Evolutionary conservation across 306 rosid genomes (phyloP).

Genomic region (Prinsepia uniflora): DNA sequence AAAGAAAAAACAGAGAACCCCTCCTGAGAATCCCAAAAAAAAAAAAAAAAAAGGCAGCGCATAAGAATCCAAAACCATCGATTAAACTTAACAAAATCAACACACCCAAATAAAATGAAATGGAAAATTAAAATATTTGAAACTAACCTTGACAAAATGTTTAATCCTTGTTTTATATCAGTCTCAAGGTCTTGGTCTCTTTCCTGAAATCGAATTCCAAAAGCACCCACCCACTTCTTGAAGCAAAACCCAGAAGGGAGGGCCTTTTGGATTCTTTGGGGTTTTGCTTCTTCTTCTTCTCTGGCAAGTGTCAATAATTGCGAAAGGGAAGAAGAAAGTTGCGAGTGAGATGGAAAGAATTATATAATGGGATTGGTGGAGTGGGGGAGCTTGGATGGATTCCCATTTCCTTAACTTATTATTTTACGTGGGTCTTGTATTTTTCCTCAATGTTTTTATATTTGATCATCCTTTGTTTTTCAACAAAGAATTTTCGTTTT

Average conservation of each 20-base stretch:
- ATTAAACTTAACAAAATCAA: neutral
- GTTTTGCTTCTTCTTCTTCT: neutral
- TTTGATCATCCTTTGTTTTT: no score
- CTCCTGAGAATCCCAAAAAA: slow-evolving; percentile 22
- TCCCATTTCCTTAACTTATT: slow-evolving; percentile 1
- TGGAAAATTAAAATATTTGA: neutral
- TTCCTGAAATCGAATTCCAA: slow-evolving; percentile 24
- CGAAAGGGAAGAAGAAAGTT: neutral
- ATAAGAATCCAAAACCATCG: neutral
- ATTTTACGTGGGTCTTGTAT: neutral
- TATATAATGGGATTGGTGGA: slow-evolving; percentile 6
- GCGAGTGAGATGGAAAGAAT: neutral
- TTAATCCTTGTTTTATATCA: neutral
- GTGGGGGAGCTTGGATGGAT: slow-evolving; percentile 10
- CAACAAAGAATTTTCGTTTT: neutral
- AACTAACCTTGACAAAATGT: slow-evolving; percentile 21
- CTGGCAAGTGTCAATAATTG: slow-evolving; percentile 5
- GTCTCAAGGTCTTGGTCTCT: slow-evolving; percentile 1
- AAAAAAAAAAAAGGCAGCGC: neutral
- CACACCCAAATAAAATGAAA: neutral
- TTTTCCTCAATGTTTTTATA: neutral
- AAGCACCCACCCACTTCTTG: slow-evolving; percentile 9
- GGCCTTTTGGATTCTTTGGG: slow-evolving; percentile 6
- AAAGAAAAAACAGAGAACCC: slow-evolving; percentile 27
- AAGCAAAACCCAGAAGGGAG: slow-evolving; percentile 15